phyloP scores from a whole-genome alignment of 108 stramenopile genomes.

The Cyclotella choctawhatcheeana region DNA sequence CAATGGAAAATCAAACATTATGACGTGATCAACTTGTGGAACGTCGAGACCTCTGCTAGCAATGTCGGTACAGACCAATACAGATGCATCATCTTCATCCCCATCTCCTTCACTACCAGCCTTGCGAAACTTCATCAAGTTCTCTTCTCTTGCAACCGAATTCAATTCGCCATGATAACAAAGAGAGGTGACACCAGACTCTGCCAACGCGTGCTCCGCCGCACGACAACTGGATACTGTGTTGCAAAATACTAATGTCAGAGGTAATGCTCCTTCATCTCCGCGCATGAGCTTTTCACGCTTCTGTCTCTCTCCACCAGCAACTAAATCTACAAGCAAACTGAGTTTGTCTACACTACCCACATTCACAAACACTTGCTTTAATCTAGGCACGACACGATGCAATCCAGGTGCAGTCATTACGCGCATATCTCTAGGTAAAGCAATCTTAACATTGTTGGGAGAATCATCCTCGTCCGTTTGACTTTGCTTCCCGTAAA shows the following conservation, averaged over 20 bases:
- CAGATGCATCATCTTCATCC: slow-evolving; percentile 47
- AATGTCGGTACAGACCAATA: slow-evolving; percentile 95
- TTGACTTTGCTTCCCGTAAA: slow-evolving; percentile 43
- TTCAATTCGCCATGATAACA: slow-evolving; percentile 94
- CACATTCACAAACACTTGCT: slow-evolving; percentile 93
- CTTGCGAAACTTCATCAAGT: slow-evolving; percentile 63
- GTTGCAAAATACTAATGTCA: slow-evolving; percentile 96
- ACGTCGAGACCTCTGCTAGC: slow-evolving; percentile 95
- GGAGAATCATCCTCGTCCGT: slow-evolving; percentile 15
- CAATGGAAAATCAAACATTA: slow-evolving; percentile 94
- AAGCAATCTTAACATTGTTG: slow-evolving; percentile 48
- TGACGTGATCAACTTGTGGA: slow-evolving; percentile 89
- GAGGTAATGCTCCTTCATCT: slow-evolving; percentile 24
- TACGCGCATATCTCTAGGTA: slow-evolving; percentile 76
- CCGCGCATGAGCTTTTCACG: slow-evolving; percentile 19
- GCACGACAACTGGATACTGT: slow-evolving; percentile 90
- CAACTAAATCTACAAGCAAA: slow-evolving; percentile 80
- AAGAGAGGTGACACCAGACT: slow-evolving; percentile 66
- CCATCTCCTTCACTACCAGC: slow-evolving; percentile 42
- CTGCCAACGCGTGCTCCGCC: slow-evolving; percentile 90
- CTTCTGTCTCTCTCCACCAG: slow-evolving; percentile 39
- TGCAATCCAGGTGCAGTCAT: slow-evolving; percentile 90
- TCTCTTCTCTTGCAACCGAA: slow-evolving; percentile 65
- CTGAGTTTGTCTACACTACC: slow-evolving; percentile 89
- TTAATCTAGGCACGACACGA: slow-evolving; percentile 85